Evolutionary conservation across 2,329 filamentous ascomycete genomes (phyloP).

Genomic region (Juglanconis oblonga): DNA sequence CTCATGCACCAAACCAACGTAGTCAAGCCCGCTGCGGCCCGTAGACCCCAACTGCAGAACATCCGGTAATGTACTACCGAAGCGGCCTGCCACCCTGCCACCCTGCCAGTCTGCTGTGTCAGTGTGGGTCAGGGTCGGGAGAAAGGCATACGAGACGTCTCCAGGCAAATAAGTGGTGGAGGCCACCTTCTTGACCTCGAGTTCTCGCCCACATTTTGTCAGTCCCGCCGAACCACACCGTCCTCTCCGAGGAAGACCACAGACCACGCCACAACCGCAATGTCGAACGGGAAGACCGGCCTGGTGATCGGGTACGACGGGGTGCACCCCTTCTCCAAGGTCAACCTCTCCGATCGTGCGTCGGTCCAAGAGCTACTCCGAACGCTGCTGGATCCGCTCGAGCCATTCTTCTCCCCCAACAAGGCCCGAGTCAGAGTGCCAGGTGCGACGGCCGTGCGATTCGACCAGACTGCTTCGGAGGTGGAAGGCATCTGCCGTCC

Average conservation of each 20-base stretch:
- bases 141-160: constrained; percentile 13
- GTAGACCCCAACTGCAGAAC: background rate
- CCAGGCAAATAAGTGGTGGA: constrained; percentile 20
- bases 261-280: background rate
- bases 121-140: constrained; percentile 5
- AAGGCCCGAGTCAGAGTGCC: constrained; percentile 64
- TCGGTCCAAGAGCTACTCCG: constrained; percentile 61
- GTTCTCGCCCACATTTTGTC: constrained; percentile 17
- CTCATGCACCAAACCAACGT: too few relatives aligned
- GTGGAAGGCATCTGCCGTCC: constrained; percentile 74
- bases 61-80: background rate
- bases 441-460: constrained; percentile 70
- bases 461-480: constrained; percentile 74
- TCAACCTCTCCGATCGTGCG: constrained; percentile 47
- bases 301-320: constrained; percentile 49
- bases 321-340: constrained; percentile 53
- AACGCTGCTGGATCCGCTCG: constrained; percentile 66
- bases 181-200: constrained; percentile 16
- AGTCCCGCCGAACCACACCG: too few relatives aligned
- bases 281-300: constrained; percentile 22
- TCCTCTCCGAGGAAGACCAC: background rate
- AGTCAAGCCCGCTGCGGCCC: too few relatives aligned
- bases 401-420: constrained; percentile 67
- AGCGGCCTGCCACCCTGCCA: background rate
- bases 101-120: background rate